Evolutionary conservation across 2,329 filamentous ascomycete genomes (phyloP).

Genomic region (Arthrobotrys sphaeroides): DNA sequence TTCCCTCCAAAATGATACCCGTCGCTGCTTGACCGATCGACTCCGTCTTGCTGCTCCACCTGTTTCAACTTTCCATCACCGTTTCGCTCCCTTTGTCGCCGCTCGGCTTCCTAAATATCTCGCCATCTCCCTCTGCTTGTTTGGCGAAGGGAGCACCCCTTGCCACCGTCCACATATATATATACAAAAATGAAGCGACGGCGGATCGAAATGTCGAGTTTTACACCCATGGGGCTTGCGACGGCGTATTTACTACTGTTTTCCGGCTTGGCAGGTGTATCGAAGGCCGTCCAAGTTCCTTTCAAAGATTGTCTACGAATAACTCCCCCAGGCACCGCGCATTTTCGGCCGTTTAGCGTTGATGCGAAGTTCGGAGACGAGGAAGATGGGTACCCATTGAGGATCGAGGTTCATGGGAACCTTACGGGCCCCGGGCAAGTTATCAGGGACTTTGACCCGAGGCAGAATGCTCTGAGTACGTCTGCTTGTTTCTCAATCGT

Average conservation of each 20-base stretch:
- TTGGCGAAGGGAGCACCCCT: background rate
- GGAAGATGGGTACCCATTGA: constrained; percentile 31
- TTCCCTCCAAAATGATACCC: constrained; percentile 38
- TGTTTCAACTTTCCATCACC: background rate
- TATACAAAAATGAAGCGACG: constrained; percentile 39
- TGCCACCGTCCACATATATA: constrained; percentile 5
- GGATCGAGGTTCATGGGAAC: constrained; percentile 40
- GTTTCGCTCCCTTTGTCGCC: background rate
- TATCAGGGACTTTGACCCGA: constrained; percentile 22
- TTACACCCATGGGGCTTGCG: constrained; percentile 10
- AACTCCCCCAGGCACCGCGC: constrained; percentile 9
- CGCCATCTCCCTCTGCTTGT: constrained; percentile 3
- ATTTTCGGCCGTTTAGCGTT: constrained; percentile 43
- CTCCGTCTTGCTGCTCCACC: background rate
- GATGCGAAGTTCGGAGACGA: constrained; percentile 49
- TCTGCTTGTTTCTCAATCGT: background rate
- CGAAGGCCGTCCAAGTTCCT: constrained; percentile 26
- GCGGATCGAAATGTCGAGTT: constrained; percentile 6
- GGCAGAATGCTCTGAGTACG: constrained; percentile 36
- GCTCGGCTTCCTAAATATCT: background rate
- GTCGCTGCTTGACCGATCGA: constrained; percentile 16
- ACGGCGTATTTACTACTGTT: constrained; percentile 20
- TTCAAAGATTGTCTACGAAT: constrained; percentile 37
- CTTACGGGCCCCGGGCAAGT: constrained; percentile 30
- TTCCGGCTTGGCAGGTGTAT: constrained; percentile 5